A percentile compares a stretch with the other conserved stretches of the same genome.
Evolutionary conservation across 352 stramenopile genomes (phyloP).

Genomic region (Achlya hypogyna): DNA sequence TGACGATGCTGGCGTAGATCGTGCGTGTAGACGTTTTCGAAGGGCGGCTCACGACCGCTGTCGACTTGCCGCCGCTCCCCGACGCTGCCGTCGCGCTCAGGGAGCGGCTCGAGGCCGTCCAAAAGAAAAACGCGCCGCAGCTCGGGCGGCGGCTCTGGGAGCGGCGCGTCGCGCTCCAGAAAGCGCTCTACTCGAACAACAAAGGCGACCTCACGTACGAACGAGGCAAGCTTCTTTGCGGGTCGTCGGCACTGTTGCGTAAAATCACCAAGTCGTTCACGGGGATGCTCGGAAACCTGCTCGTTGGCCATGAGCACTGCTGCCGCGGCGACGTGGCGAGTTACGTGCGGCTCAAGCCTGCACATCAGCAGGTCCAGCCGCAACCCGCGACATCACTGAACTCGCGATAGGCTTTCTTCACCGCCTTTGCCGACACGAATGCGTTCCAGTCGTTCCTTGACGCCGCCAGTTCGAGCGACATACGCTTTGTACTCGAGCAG

Average conservation of each 20-base stretch:
- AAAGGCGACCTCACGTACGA: not conserved
- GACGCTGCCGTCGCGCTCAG: slow-evolving; percentile 6
- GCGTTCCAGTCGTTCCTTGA: not conserved
- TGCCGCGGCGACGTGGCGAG: not conserved
- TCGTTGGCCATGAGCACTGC: not conserved
- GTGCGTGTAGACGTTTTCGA: slow-evolving; percentile 33
- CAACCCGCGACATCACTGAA: not conserved
- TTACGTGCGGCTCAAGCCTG: not conserved
- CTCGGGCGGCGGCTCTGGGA: slow-evolving; percentile 29
- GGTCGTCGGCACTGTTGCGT: slow-evolving; percentile 14
- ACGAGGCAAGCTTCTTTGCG: not conserved
- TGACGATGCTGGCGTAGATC: slow-evolving; percentile 29
- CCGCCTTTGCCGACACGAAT: not conserved
- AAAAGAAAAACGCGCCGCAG: not conserved
- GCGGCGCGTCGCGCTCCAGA: slow-evolving; percentile 39
- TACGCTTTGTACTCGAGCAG: not conserved
- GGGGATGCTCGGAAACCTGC: slow-evolving; percentile 22
- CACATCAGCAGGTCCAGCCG: not conserved
- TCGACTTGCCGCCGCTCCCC: slow-evolving; percentile 18
- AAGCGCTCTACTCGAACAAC: slow-evolving; percentile 10
- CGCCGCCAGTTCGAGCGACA: not conserved
- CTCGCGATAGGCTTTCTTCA: not conserved
- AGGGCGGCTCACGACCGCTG: slow-evolving; percentile 20
- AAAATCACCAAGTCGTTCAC: slow-evolving; percentile 29
- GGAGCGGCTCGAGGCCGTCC: not conserved